Percentiles rank a stretch among this genome's conserved stretches.
Conservation (phyloP, 192 early-diverging fungal genomes). For the Coemansia javaensis region DNA sequence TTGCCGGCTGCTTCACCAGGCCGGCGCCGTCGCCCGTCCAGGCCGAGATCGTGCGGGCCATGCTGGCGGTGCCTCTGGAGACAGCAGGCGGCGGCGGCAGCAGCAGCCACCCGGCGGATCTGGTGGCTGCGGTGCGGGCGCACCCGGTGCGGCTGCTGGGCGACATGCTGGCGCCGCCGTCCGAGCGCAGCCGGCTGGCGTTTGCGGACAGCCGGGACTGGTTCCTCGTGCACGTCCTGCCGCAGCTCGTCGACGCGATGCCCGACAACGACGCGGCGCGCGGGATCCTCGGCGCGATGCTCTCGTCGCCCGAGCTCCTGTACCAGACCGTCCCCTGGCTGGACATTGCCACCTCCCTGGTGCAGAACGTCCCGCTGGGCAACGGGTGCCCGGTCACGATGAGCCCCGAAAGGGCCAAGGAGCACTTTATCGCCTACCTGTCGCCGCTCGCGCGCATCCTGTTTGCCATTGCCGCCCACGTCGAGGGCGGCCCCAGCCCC, state of each 20-base stretch:
- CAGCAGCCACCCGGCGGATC: neutral
- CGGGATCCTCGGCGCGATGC: slow-evolving; percentile 13
- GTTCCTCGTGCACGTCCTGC: slow-evolving; percentile 30
- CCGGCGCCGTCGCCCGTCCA: slow-evolving; percentile 1
- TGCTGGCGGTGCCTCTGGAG: slow-evolving; percentile 18
- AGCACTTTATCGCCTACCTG: slow-evolving; percentile 31
- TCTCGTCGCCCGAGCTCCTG: slow-evolving; percentile 21
- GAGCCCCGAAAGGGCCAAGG: slow-evolving; percentile 15
- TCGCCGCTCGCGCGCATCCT: slow-evolving; percentile 41
- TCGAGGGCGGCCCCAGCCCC: neutral
- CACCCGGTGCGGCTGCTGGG: slow-evolving; percentile 23
- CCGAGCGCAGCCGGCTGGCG: slow-evolving; percentile 5
- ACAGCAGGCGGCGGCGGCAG: neutral
- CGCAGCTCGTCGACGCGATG: slow-evolving; percentile 6
- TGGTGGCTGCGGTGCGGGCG: neutral
- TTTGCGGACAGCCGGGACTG: slow-evolving; percentile 41
- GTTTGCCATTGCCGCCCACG: slow-evolving; percentile 20
- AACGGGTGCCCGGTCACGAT: slow-evolving; percentile 36
- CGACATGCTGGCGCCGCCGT: slow-evolving; percentile 5
- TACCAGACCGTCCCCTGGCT: slow-evolving; percentile 33
- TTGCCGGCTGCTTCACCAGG: slow-evolving; percentile 9
- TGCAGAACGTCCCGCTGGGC: slow-evolving; percentile 22
- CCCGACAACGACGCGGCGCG: slow-evolving; percentile 9
- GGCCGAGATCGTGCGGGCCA: slow-evolving; percentile 14
- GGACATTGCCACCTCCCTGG: slow-evolving; percentile 25